Percentiles rank a stretch among this genome's conserved stretches.
phyloP scores from a whole-genome alignment of 345 rosid genomes.

The Carallia brachiata region DNA sequence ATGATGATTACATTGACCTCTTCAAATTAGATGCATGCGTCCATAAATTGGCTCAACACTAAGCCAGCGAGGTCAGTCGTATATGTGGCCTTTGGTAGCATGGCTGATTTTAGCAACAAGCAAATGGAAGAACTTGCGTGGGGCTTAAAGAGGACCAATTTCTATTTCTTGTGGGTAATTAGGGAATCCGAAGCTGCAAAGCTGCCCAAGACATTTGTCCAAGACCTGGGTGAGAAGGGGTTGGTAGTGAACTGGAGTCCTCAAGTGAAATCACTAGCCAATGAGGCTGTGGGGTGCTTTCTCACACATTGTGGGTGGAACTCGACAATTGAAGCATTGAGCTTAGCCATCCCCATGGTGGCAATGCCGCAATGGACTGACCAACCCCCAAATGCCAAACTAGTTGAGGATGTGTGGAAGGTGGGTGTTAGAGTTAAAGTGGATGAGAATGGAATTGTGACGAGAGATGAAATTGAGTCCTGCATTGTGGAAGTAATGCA shows the following conservation, averaged over 20 bases:
- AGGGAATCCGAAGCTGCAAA: conserved; percentile 48
- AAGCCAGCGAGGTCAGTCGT: conserved; percentile 45
- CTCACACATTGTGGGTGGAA: conserved; percentile 72
- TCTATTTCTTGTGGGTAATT: conserved; percentile 54
- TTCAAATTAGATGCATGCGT: background rate
- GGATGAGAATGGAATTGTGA: conserved; percentile 46
- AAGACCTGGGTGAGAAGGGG: conserved; percentile 37
- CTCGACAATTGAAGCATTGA: conserved; percentile 48
- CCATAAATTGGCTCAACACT: conserved; percentile 50
- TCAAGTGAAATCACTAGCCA: conserved; percentile 47
- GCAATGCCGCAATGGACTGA: conserved; percentile 62
- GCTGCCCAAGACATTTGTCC: conserved; percentile 29
- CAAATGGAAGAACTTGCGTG: conserved; percentile 53
- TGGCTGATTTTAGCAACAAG: conserved; percentile 37
- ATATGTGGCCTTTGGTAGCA: conserved; percentile 64
- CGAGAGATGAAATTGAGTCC: conserved; percentile 46
- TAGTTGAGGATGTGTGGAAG: conserved; percentile 57
- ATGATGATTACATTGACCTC: conserved; percentile 8
- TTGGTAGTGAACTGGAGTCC: conserved; percentile 53
- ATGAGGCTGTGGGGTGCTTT: conserved; percentile 52
- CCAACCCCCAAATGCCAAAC: conserved; percentile 53
- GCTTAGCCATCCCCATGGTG: conserved; percentile 53
- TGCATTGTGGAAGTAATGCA: conserved; percentile 50
- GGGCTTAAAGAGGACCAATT: conserved; percentile 38
- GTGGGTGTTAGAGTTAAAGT: conserved; percentile 54